These are phyloP conservation scores for Russula griseocarnosa DNA, from an alignment of 768 basidiomycete species.

Conservation along the genomic window DNA sequence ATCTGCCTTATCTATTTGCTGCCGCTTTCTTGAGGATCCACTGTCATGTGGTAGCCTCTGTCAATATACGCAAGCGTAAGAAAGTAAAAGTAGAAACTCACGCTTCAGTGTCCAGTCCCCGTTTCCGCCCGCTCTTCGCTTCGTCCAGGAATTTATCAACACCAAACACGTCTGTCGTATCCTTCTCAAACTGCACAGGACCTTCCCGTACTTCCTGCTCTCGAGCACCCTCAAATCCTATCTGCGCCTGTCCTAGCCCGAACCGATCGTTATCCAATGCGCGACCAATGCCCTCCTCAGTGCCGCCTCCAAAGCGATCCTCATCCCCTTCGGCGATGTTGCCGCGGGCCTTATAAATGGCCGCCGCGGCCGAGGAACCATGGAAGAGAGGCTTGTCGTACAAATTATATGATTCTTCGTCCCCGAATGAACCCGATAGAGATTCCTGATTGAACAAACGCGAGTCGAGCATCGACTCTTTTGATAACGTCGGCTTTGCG, in stretches of 20 bases:
- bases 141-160: slow-evolving; percentile 96
- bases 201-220: slow-evolving; percentile 85
- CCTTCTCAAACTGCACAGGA: slow-evolving; percentile 98
- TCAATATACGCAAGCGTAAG: not conserved
- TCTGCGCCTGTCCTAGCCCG: slow-evolving; percentile 72
- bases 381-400: slow-evolving; percentile 96
- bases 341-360: slow-evolving; percentile 97
- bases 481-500: slow-evolving; percentile 92
- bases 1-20: slow-evolving; percentile 62
- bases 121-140: slow-evolving; percentile 91
- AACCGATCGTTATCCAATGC: slow-evolving; percentile 94
- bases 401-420: slow-evolving; percentile 90
- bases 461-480: slow-evolving; percentile 96
- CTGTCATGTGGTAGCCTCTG: slow-evolving; percentile 34
- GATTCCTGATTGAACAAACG: slow-evolving; percentile 97
- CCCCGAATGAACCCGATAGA: slow-evolving; percentile 73
- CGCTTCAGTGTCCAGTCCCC: slow-evolving; percentile 75
- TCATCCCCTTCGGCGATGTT: slow-evolving; percentile 82
- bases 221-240: slow-evolving; percentile 89
- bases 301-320: slow-evolving; percentile 90
- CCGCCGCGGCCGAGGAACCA: slow-evolving; percentile 94
- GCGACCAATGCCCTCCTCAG: slow-evolving; percentile 89
- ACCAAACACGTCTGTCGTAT: slow-evolving; percentile 94
- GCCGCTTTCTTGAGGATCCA: slow-evolving; percentile 60
- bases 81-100: slow-evolving; percentile 37